phyloP scores from a whole-genome alignment of 2,329 filamentous ascomycete species.

The Aureobasidium vineae region DNA sequence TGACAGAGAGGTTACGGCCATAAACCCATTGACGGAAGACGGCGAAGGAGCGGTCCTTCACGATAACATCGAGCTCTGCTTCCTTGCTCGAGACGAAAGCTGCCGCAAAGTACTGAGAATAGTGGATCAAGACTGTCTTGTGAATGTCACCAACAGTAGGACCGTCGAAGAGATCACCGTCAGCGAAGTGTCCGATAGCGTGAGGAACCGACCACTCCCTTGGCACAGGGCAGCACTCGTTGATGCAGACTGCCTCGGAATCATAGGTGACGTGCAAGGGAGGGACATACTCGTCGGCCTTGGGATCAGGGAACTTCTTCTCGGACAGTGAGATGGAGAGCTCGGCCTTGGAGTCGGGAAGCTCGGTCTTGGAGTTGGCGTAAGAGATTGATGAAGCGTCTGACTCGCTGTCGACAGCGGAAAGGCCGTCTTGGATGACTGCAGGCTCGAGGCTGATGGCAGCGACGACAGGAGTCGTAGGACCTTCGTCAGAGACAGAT shows the following conservation, averaged over 20 bases:
- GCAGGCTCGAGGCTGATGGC: neutral
- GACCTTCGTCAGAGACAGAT: neutral
- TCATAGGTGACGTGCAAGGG: neutral
- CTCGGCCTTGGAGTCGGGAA: neutral
- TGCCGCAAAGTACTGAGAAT: neutral
- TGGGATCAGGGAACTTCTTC: neutral
- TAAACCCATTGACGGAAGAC: constrained; percentile 12
- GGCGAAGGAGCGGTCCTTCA: neutral
- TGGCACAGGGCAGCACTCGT: constrained; percentile 6
- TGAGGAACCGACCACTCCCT: neutral
- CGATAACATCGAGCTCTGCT: neutral
- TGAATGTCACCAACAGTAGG: neutral
- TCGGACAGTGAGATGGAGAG: neutral
- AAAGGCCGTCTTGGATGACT: neutral
- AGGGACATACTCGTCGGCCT: neutral
- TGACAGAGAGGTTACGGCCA: neutral
- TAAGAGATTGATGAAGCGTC: neutral
- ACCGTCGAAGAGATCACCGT: neutral
- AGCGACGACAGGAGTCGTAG: neutral
- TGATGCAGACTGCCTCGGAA: neutral
- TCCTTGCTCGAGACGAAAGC: neutral
- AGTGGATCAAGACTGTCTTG: neutral
- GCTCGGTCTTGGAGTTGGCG: neutral
- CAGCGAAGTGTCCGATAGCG: neutral
- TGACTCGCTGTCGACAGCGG: neutral